A percentile compares a stretch with the other conserved stretches of the same genome.
Evolutionary conservation across 164 flowering plant species (phyloP).

Genomic region (Kingdonia uniflora): DNA sequence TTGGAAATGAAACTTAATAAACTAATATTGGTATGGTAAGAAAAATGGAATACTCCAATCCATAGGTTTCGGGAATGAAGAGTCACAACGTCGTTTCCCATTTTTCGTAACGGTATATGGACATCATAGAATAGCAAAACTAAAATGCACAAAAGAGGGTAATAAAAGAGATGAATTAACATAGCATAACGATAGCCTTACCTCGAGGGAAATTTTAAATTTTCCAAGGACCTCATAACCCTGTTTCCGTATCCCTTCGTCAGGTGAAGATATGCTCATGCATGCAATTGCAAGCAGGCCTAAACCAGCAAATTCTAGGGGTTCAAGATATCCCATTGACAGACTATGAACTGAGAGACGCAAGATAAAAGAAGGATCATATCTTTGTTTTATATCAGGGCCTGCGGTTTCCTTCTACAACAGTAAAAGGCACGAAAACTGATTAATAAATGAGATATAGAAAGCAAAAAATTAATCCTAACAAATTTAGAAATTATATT

Average conservation of each 20-base stretch:
- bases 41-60: too few species aligned
- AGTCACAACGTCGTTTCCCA: too few species aligned
- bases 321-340: conserved; percentile 57
- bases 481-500: too few species aligned
- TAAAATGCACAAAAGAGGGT: too few species aligned
- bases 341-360: conserved; percentile 62
- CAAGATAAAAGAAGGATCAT: conserved; percentile 85
- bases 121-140: too few species aligned
- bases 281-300: conserved; percentile 85
- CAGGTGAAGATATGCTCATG: conserved; percentile 70
- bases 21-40: too few species aligned
- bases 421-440: conserved; percentile 7
- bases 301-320: conserved; percentile 66
- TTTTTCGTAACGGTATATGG: too few species aligned
- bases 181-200: conserved; percentile 12
- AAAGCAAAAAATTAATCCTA: too few species aligned
- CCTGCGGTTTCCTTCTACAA: conserved; percentile 27
- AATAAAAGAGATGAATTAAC: too few species aligned
- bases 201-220: conserved; percentile 62
- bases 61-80: too few species aligned
- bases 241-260: conserved; percentile 60
- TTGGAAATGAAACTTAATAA: too few species aligned
- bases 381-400: conserved; percentile 25
- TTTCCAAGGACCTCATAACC: conserved; percentile 61
- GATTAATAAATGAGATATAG: too few species aligned